Evolutionary conservation across 1,139 yeast species (phyloP).

Genomic region (Scheffersomyces parashehatae): DNA sequence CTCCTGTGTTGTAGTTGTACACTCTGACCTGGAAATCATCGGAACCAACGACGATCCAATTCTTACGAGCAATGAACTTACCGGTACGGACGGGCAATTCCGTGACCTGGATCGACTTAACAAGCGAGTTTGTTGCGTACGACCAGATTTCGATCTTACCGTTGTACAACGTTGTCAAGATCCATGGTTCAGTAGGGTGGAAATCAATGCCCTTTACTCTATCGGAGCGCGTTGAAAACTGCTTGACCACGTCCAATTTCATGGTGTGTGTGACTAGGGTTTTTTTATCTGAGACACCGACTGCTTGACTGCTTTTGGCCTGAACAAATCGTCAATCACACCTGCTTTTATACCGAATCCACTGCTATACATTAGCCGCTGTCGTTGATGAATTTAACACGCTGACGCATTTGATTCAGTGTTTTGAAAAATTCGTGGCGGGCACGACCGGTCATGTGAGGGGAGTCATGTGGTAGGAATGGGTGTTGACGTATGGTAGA

Average conservation of each 20-base stretch:
- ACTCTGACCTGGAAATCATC: constrained; percentile 95
- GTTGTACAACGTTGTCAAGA: constrained; percentile 79
- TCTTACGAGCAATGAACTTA: constrained; percentile 90
- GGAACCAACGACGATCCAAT: constrained; percentile 95
- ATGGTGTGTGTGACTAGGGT: constrained; percentile 15
- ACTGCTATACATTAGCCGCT: background rate
- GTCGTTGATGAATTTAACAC: constrained; percentile 18
- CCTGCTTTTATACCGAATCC: no score
- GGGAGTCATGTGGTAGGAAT: no score
- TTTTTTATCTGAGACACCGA: no score
- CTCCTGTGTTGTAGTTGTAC: constrained; percentile 93
- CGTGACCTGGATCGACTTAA: constrained; percentile 71
- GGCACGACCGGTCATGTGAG: background rate
- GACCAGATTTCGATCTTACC: constrained; percentile 93
- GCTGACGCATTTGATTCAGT: constrained; percentile 18
- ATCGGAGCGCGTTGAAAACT: constrained; percentile 84
- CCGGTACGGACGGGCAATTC: constrained; percentile 96
- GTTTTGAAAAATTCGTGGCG: background rate
- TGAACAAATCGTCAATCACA: no score
- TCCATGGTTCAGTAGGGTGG: constrained; percentile 98
- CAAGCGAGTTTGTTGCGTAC: constrained; percentile 68
- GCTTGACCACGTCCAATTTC: constrained; percentile 63
- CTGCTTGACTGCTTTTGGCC: no score
- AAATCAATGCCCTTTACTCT: constrained; percentile 97
- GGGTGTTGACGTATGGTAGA: no score